These are phyloP conservation scores for Pelargonium citronellum DNA, from an alignment of 441 rosid genomes.

Conservation along the genomic window DNA sequence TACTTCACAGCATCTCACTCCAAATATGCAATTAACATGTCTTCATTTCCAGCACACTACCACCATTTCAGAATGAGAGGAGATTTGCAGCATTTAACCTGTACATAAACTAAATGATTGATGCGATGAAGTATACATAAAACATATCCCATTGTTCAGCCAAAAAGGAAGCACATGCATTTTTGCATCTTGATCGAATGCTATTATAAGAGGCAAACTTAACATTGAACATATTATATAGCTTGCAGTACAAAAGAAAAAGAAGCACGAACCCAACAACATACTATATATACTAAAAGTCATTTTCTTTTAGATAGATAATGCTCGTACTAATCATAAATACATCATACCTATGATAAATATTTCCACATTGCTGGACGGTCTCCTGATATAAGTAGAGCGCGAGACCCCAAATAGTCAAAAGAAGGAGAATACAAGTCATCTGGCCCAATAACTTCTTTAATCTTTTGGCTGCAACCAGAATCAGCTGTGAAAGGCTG, in stretches of 20 bases:
- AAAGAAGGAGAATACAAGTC: slow-evolving; percentile 81
- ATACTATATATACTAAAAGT: not conserved
- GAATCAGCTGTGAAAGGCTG: slow-evolving; percentile 33
- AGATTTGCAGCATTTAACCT: too few species aligned
- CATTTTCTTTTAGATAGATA: not conserved
- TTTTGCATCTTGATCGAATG: not conserved
- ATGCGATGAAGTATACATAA: too few species aligned
- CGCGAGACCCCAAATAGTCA: slow-evolving; percentile 58
- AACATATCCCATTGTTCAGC: too few species aligned
- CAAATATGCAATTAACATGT: too few species aligned
- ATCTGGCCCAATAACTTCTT: slow-evolving; percentile 71
- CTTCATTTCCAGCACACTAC: too few species aligned
- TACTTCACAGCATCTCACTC: too few species aligned
- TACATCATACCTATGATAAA: slow-evolving; percentile 32
- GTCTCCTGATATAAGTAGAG: slow-evolving; percentile 83
- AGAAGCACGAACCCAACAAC: not conserved
- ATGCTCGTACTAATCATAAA: not conserved
- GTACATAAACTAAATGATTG: too few species aligned
- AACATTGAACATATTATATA: too few species aligned
- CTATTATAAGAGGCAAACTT: not conserved
- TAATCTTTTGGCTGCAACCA: slow-evolving; percentile 35
- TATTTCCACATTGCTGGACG: slow-evolving; percentile 77
- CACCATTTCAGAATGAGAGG: too few species aligned
- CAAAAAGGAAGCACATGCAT: too few species aligned
- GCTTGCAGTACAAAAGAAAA: too few species aligned